Evolutionary conservation across 257 asterid genomes (phyloP).

Genomic region (Fraxinus cuspidata): DNA sequence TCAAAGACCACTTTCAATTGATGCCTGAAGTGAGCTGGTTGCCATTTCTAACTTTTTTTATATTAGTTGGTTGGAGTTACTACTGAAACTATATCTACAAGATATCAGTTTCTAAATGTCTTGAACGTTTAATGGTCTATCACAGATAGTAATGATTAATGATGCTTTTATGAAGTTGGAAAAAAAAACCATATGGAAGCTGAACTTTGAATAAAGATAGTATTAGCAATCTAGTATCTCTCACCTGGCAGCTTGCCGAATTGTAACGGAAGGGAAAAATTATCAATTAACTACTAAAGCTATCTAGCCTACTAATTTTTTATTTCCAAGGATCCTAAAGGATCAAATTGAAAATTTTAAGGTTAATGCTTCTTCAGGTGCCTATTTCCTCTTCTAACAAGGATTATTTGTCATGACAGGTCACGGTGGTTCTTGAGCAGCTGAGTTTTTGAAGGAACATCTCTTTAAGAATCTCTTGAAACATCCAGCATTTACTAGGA

Average conservation of each 20-base stretch:
- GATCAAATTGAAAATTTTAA: not conserved
- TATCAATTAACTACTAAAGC: not conserved
- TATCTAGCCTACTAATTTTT: not conserved
- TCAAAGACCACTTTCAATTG: not conserved
- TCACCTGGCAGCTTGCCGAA: conserved; percentile 15
- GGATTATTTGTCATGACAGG: conserved; percentile 55
- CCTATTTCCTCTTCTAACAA: conserved; percentile 22
- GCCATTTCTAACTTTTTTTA: not conserved
- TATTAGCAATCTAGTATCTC: not conserved
- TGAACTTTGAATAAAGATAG: not conserved
- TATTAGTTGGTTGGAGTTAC: not conserved
- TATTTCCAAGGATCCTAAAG: not conserved
- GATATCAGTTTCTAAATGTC: not conserved
- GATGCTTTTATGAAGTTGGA: not conserved
- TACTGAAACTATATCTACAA: not conserved
- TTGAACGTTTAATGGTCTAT: not conserved
- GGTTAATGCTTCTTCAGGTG: not conserved
- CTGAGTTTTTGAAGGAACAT: conserved; percentile 87
- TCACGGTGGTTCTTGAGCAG: conserved; percentile 98
- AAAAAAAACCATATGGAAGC: not conserved
- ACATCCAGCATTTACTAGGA: conserved; percentile 65
- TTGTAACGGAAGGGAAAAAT: not conserved
- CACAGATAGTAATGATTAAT: not conserved
- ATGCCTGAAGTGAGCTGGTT: not conserved
- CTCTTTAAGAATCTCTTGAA: conserved; percentile 88